Conservation (phyloP, 371 early-diverging fungal species). For the Rhizopus sp. region DNA sequence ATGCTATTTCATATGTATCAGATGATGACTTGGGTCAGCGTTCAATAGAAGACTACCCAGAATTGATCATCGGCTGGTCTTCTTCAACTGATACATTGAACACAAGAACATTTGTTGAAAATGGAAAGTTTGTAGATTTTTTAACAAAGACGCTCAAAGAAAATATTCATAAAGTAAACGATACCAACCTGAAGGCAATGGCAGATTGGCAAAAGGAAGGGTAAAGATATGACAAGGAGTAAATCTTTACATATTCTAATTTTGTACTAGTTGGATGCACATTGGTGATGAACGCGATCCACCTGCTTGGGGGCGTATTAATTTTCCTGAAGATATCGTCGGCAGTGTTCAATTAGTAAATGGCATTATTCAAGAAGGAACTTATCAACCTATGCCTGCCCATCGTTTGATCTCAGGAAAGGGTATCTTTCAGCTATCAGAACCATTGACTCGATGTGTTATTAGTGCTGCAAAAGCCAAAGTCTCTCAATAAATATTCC, state of each 20-base stretch:
- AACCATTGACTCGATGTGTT: slow-evolving; percentile 36
- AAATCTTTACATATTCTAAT: neutral
- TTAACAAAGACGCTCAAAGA: slow-evolving; percentile 39
- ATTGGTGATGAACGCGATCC: slow-evolving; percentile 65
- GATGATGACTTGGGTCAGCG: slow-evolving; percentile 4
- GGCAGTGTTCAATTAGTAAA: slow-evolving; percentile 67
- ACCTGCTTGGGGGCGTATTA: slow-evolving; percentile 73
- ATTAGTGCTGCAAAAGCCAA: slow-evolving; percentile 28
- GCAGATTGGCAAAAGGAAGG: slow-evolving; percentile 60
- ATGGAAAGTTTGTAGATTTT: slow-evolving; percentile 41
- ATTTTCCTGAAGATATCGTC: slow-evolving; percentile 81
- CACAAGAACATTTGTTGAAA: slow-evolving; percentile 45
- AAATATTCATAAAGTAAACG: slow-evolving; percentile 43
- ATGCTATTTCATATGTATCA: slow-evolving; percentile 22
- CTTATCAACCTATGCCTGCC: slow-evolving; percentile 79
- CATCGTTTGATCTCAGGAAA: slow-evolving; percentile 70
- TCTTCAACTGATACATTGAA: slow-evolving; percentile 25
- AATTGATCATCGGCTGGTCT: slow-evolving; percentile 48
- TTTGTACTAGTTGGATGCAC: slow-evolving; percentile 49
- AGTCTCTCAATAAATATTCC: slow-evolving; percentile 2
- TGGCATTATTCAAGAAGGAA: slow-evolving; percentile 52
- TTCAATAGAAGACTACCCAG: slow-evolving; percentile 10
- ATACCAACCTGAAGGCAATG: slow-evolving; percentile 44
- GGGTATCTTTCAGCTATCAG: slow-evolving; percentile 74
- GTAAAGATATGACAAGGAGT: slow-evolving; percentile 25